phyloP scores from a whole-genome alignment of 164 flowering plant species.

The Stephania cephalantha region DNA sequence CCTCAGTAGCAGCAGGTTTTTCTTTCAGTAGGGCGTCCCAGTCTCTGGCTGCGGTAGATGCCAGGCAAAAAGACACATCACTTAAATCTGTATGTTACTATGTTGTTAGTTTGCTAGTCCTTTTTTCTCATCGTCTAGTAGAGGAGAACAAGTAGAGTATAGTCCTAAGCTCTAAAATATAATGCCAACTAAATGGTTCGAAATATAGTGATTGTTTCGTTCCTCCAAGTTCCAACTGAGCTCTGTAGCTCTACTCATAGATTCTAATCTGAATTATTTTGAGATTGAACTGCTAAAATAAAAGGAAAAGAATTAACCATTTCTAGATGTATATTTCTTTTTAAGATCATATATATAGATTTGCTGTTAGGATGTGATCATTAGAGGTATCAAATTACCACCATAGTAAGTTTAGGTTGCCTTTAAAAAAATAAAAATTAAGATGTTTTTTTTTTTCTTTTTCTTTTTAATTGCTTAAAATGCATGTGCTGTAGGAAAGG shows the following conservation, averaged over 20 bases:
- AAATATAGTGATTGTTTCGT: background rate
- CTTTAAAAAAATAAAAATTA: no score
- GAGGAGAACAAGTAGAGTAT: background rate
- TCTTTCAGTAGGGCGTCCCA: conserved; percentile 19
- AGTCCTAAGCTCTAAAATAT: background rate
- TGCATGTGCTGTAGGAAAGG: background rate
- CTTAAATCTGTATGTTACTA: conserved; percentile 19
- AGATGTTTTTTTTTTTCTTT: no score
- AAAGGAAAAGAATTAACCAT: no score
- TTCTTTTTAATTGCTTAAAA: background rate
- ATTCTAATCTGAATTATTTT: no score
- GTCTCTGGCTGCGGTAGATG: conserved; percentile 12
- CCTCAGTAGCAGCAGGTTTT: conserved; percentile 20
- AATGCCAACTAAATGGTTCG: background rate
- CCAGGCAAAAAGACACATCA: conserved; percentile 12
- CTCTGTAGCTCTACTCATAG: background rate
- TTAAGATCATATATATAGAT: no score
- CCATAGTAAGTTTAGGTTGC: background rate
- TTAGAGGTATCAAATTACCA: background rate
- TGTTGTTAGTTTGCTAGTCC: background rate
- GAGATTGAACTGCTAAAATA: background rate
- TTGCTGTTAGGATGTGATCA: no score
- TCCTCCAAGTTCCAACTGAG: no score
- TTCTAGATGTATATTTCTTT: background rate
- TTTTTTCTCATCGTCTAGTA: background rate